Percentiles rank a stretch among this genome's conserved stretches.
These are phyloP conservation scores for Bonia amplexicaulis DNA, from an alignment of 176 grass and related monocot species.

Conservation along the genomic window DNA sequence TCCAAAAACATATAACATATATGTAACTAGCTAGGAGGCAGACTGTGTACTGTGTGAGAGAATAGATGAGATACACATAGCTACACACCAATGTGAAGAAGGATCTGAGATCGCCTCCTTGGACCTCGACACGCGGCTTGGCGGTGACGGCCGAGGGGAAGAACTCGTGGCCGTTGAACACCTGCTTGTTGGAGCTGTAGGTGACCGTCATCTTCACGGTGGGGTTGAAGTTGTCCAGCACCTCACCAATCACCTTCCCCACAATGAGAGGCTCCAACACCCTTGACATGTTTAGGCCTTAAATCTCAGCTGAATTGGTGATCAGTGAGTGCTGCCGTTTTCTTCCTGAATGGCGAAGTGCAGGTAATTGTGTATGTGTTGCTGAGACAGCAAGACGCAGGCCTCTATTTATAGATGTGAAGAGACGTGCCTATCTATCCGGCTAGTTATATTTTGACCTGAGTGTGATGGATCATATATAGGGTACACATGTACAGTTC, in stretches of 20 bases:
- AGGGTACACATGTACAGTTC: conserved; percentile 23
- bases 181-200: conserved; percentile 69
- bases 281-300: conserved; percentile 50
- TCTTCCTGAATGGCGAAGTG: conserved; percentile 1
- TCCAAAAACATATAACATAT: not conserved
- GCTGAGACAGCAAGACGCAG: conserved; percentile 19
- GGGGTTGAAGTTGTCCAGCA: conserved; percentile 69
- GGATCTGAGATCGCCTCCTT: conserved; percentile 65
- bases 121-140: conserved; percentile 77
- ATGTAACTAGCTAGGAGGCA: not conserved
- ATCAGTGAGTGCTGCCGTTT: not conserved
- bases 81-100: conserved; percentile 76
- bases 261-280: conserved; percentile 63
- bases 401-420: conserved; percentile 50
- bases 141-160: conserved; percentile 61
- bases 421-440: conserved; percentile 10
- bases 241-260: conserved; percentile 85
- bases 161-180: conserved; percentile 88
- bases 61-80: not conserved
- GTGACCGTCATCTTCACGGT: conserved; percentile 63
- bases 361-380: not conserved
- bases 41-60: not conserved
- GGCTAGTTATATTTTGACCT: conserved; percentile 27
- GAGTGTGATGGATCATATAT: conserved; percentile 21
- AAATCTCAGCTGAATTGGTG: not conserved